These are phyloP conservation scores for Phytophthora ohioensis DNA, from an alignment of 352 stramenopile species.

Conservation along the genomic window DNA sequence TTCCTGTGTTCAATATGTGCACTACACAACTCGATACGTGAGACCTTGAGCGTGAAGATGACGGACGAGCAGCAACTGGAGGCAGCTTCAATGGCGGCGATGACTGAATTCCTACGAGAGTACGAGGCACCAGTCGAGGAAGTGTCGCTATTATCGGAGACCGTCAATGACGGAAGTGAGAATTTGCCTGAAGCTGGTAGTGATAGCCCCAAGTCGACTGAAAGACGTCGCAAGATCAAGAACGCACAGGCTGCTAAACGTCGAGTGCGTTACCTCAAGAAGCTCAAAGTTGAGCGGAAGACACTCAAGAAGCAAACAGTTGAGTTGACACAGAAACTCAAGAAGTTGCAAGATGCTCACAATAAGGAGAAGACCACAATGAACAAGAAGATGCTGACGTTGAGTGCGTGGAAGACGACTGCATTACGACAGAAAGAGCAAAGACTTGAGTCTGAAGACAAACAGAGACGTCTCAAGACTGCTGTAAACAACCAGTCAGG, in stretches of 20 bases:
- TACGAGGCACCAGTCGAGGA: conserved; percentile 16
- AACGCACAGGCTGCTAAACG: conserved; percentile 32
- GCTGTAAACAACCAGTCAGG: conserved; percentile 24
- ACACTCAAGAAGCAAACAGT: conserved; percentile 29
- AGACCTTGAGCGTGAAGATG: conserved; percentile 12
- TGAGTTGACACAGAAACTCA: conserved; percentile 22
- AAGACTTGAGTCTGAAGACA: conserved; percentile 23
- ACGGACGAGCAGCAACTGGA: conserved; percentile 23
- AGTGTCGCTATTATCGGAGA: conserved; percentile 14
- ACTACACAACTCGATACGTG: conserved; percentile 18
- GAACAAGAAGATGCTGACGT: conserved; percentile 30
- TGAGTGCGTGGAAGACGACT: conserved; percentile 26
- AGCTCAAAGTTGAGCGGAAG: conserved; percentile 30
- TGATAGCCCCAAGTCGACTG: not conserved
- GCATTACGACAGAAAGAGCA: conserved; percentile 35
- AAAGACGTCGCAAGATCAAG: conserved; percentile 19
- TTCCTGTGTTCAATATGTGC: conserved; percentile 12
- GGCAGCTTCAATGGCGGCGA: conserved; percentile 20
- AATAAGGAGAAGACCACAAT: conserved; percentile 5
- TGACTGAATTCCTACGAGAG: conserved; percentile 30
- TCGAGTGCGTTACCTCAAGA: conserved; percentile 28
- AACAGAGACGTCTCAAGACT: conserved; percentile 23
- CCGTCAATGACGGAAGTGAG: not conserved
- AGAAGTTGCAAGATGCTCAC: conserved; percentile 11
- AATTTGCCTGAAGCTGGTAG: too few species aligned